These are phyloP conservation scores for Elsinoe perseae DNA, from an alignment of 2,329 filamentous ascomycete genomes.

Conservation along the genomic window DNA sequence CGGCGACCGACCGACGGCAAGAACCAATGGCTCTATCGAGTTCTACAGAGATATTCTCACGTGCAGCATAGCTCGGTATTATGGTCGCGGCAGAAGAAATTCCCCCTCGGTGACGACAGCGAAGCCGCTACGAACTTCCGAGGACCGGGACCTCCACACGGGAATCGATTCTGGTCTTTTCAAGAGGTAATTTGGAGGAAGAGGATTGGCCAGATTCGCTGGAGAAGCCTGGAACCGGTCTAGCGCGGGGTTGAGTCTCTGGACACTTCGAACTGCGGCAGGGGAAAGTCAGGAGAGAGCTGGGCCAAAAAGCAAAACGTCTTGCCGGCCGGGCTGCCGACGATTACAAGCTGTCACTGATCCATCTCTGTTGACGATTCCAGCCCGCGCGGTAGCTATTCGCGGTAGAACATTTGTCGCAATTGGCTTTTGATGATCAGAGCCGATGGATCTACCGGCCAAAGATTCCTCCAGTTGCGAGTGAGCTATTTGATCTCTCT, in stretches of 20 bases:
- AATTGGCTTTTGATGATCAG: conserved; percentile 1
- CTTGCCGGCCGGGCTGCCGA: background rate
- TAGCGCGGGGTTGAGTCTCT: background rate
- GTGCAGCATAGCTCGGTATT: conserved; percentile 1
- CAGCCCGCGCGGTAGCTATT: background rate
- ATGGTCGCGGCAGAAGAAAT: conserved; percentile 9
- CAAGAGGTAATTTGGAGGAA: background rate
- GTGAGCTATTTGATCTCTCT: background rate
- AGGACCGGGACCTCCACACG: conserved; percentile 9
- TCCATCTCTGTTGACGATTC: background rate
- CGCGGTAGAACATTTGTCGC: background rate
- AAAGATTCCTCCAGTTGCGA: conserved; percentile 2
- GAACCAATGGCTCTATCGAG: background rate
- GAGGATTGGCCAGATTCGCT: background rate
- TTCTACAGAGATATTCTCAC: background rate
- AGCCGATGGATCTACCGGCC: conserved; percentile 14
- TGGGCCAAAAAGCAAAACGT: background rate
- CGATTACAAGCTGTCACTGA: background rate
- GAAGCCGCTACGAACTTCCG: background rate
- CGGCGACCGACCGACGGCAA: background rate
- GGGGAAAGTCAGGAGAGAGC: background rate
- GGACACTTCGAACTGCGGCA: background rate
- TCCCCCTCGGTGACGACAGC: conserved; percentile 8
- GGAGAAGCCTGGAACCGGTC: background rate
- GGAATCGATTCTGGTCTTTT: background rate